These are phyloP conservation scores for Podospora conica DNA, from an alignment of 495 filamentous ascomycete species.

Conservation along the genomic window DNA sequence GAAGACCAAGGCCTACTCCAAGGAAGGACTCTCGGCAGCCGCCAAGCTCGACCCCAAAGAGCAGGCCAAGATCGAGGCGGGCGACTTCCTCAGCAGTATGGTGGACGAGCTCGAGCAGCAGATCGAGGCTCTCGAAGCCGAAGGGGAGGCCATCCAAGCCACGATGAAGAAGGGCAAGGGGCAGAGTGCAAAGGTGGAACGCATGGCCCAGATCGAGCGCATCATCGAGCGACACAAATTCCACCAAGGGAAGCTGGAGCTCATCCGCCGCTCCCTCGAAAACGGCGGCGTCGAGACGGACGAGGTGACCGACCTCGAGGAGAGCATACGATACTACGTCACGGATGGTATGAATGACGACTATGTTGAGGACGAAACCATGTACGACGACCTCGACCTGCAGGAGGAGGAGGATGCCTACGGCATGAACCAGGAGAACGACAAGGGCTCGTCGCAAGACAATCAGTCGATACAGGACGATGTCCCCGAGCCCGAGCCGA, in stretches of 20 bases:
- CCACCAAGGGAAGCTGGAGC: constrained; percentile 88
- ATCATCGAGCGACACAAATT: constrained; percentile 91
- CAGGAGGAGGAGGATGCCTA: constrained; percentile 82
- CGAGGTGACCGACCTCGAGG: constrained; percentile 79
- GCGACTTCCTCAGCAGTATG: constrained; percentile 76
- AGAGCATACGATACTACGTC: constrained; percentile 91
- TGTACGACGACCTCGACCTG: constrained; percentile 92
- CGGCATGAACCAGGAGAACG: constrained; percentile 74
- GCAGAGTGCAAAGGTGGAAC: constrained; percentile 71
- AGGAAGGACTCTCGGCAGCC: constrained; percentile 86
- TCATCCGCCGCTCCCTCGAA: constrained; percentile 81
- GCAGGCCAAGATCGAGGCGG: constrained; percentile 79
- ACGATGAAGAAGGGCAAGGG: constrained; percentile 93
- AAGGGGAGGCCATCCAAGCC: constrained; percentile 77
- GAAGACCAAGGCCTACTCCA: constrained; percentile 99
- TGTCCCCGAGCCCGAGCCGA: constrained; percentile 56
- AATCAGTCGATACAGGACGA: constrained; percentile 90
- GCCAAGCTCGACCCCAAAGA: constrained; percentile 92
- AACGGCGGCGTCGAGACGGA: constrained; percentile 85
- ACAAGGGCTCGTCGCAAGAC: constrained; percentile 90
- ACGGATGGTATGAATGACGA: constrained; percentile 82
- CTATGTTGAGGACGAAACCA: constrained; percentile 79
- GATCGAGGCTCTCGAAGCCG: constrained; percentile 87
- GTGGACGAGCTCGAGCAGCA: constrained; percentile 92
- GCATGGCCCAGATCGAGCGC: constrained; percentile 76